phyloP scores from a whole-genome alignment of 2,329 filamentous ascomycete genomes.

The Diplodia corticola region DNA sequence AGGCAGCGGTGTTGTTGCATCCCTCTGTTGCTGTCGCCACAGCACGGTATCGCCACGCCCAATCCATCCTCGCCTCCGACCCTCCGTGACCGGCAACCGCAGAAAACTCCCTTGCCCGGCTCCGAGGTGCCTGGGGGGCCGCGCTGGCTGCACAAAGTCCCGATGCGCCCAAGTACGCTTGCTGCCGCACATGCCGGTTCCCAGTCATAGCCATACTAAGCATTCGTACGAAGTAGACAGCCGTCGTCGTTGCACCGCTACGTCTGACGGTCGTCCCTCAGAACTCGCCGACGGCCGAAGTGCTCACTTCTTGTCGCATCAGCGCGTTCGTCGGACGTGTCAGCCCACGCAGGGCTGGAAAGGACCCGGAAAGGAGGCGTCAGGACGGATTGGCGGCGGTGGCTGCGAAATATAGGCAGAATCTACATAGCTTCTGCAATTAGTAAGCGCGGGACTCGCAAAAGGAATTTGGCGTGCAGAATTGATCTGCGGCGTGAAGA shows the following conservation, averaged over 20 bases:
- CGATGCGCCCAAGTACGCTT: background rate
- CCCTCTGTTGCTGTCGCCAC: background rate
- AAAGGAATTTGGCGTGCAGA: constrained; percentile 2
- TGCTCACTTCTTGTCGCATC: constrained; percentile 7
- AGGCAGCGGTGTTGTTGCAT: background rate
- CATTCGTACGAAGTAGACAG: background rate
- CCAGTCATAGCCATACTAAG: background rate
- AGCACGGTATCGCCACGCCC: background rate
- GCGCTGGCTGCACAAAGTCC: background rate
- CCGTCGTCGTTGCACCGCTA: background rate
- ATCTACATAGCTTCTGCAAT: background rate
- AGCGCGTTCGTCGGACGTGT: background rate
- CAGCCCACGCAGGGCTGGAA: background rate
- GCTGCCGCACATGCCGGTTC: background rate
- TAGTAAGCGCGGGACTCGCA: background rate
- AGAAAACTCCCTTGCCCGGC: background rate
- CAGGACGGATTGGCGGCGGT: background rate
- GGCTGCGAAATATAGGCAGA: background rate
- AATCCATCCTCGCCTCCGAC: background rate
- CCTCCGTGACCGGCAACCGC: constrained; percentile 10
- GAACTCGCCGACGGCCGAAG: constrained; percentile 5
- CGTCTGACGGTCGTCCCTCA: background rate
- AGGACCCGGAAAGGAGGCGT: background rate
- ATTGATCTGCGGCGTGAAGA: constrained; percentile 4
- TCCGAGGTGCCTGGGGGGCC: background rate